A percentile compares a stretch with the other conserved stretches of the same genome.
Evolutionary conservation across 495 filamentous ascomycete genomes (phyloP).

Genomic region (Chaetomium tenue): DNA sequence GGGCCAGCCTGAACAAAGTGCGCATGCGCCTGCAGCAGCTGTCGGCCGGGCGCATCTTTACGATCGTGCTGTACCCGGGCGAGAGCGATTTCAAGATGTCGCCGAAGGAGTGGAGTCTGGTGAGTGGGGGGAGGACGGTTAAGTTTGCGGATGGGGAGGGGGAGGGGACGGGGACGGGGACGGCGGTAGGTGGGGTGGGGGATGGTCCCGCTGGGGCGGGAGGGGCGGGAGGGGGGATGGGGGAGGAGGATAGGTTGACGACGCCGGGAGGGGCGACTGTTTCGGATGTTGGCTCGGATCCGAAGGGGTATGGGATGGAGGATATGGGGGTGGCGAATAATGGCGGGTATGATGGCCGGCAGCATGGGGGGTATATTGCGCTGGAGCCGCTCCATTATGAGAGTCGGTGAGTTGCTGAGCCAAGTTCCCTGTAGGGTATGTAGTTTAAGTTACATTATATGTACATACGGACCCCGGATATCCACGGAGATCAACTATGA

Average conservation of each 20-base stretch:
- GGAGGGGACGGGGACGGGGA: neutral
- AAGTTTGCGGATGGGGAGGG: neutral
- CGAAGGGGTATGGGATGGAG: neutral
- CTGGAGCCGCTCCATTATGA: no score
- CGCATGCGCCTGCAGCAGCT: constrained; percentile 22
- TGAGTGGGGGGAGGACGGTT: constrained; percentile 14
- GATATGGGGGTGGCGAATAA: neutral
- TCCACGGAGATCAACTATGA: no score
- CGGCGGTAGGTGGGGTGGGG: neutral
- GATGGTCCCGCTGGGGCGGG: neutral
- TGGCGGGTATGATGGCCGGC: no score
- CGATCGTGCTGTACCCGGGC: constrained; percentile 28
- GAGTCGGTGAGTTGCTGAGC: no score
- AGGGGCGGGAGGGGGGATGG: no score
- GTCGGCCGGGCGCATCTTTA: constrained; percentile 32
- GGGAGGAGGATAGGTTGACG: neutral
- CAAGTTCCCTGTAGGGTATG: no score
- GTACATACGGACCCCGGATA: no score
- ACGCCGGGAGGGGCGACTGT: neutral
- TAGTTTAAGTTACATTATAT: no score
- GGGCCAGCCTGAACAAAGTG: constrained; percentile 18
- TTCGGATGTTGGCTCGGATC: neutral
- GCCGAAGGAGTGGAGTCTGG: constrained; percentile 20
- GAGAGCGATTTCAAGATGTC: constrained; percentile 5
- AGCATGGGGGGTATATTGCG: no score